Base-by-base conservation (phyloP, 139 green algal species). In the Chlamydomonas incerta region DNA sequence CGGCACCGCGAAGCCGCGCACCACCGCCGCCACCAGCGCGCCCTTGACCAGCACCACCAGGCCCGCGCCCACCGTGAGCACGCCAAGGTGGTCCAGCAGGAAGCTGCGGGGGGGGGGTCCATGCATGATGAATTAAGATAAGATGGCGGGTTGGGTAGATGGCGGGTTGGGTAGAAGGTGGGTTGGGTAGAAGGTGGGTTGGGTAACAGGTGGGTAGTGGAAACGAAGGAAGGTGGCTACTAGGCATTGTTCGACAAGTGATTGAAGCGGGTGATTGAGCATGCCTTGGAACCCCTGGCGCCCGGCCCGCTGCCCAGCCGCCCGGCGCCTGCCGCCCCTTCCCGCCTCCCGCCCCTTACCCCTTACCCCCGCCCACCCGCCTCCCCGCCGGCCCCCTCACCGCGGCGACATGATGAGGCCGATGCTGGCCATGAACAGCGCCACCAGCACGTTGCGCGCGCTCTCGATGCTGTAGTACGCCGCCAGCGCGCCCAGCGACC, bases 351-450 rank as follows among this genome's bases (percentile, higher is more conserved):
- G n/a, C n/a, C n/a, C 26, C 60, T 14, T 2, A 33, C 60, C 60
- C 60, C 15, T 34, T 14, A 31, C 65, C 65, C 18, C 65, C 65
- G n/a, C 34, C 35, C 35, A 31, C 68, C 34, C 20, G 11, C 21
- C 14, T 15, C n/a, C 20, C 11, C 66, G 4, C 10, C 66, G 2
- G 6, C 52, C 10, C 41, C 3, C 80, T 18, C 55, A 91, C 83
- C 71, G 52, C 31, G 93, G 93, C n/a, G 85, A 91, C 93, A 98
- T 97, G 81, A 99, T 92, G 65, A 99, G 93, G 8, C 97, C 97
- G 24, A 98, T 99, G 85, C 88, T 95, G 18, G 94, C 89, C n/a
- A 99, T 88, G 88, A 99, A 99, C 31, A 99, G 91, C 18, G 95
- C 93, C 52, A 96, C 90, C 81, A 99, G 97, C 68, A 99, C 89